Evolutionary conservation across 257 asterid species (phyloP).

Genomic region (Eustoma russellianum): DNA sequence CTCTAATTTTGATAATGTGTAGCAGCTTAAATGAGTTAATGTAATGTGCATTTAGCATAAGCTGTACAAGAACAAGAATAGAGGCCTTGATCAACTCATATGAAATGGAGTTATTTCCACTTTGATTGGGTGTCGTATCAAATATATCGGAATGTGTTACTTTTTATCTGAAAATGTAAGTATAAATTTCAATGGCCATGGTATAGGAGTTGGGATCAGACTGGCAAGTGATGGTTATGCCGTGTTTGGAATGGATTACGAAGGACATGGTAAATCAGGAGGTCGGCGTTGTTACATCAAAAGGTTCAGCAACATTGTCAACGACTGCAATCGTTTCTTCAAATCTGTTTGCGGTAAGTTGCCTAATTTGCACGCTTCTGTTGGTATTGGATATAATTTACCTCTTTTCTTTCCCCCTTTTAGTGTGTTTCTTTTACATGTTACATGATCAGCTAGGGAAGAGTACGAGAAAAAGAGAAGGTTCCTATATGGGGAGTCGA

Average conservation of each 20-base stretch:
- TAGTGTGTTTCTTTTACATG: not conserved
- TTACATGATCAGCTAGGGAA: conserved; percentile 33
- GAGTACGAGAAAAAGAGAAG: conserved; percentile 53
- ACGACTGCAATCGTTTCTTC: conserved; percentile 54
- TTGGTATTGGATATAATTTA: too few species aligned
- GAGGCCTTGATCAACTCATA: too few species aligned
- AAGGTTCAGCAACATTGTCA: conserved; percentile 61
- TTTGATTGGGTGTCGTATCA: too few species aligned
- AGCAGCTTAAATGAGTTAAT: too few species aligned
- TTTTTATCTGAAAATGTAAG: not conserved
- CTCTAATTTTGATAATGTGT: too few species aligned
- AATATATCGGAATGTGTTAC: too few species aligned
- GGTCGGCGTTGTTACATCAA: conserved; percentile 84
- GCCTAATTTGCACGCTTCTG: too few species aligned
- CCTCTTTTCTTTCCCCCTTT: too few species aligned
- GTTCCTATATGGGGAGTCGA: conserved; percentile 87
- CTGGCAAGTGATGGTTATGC: conserved; percentile 66
- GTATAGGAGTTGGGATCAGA: conserved; percentile 59
- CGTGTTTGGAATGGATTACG: conserved; percentile 82
- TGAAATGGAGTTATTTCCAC: too few species aligned
- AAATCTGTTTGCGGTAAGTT: conserved; percentile 63
- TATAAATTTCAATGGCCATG: too few species aligned
- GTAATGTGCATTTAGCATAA: too few species aligned
- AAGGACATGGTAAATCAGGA: conserved; percentile 85
- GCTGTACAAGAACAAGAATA: too few species aligned